Evolutionary conservation across 164 flowering plant species (phyloP).

Genomic region (Warburgia ugandensis): DNA sequence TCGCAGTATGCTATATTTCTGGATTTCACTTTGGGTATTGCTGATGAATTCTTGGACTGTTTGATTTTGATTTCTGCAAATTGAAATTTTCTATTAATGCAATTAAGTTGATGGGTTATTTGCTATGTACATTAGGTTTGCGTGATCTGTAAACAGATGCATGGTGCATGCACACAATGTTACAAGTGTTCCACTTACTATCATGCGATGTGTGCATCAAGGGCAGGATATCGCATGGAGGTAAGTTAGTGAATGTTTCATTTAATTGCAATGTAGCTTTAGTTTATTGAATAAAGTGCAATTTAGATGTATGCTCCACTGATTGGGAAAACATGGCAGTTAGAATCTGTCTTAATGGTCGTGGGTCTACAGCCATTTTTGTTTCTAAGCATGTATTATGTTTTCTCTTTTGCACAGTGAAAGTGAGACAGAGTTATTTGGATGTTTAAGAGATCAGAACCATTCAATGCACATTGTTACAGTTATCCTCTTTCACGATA

Average conservation of each 20-base stretch:
- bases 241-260: conserved; percentile 17
- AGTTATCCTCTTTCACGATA: too few species aligned
- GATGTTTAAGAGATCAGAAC: too few species aligned
- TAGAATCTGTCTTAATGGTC: too few species aligned
- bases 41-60: neutral
- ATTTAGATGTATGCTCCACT: too few species aligned
- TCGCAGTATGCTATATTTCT: neutral
- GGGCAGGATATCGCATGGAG: conserved; percentile 98
- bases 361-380: too few species aligned
- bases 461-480: too few species aligned
- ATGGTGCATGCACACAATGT: conserved; percentile 97
- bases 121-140: conserved; percentile 47
- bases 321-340: too few species aligned
- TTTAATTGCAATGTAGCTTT: too few species aligned
- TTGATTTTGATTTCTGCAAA: neutral
- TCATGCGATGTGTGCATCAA: conserved; percentile 99
- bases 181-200: conserved; percentile 85
- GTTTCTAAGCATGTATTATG: too few species aligned
- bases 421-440: too few species aligned
- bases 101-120: neutral
- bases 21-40: neutral
- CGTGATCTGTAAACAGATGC: conserved; percentile 90
- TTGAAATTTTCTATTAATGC: neutral
- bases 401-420: too few species aligned
- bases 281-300: too few species aligned